Conservation (phyloP, 78 protist genomes). For the Anaeramoeba flamelloides region DNA sequence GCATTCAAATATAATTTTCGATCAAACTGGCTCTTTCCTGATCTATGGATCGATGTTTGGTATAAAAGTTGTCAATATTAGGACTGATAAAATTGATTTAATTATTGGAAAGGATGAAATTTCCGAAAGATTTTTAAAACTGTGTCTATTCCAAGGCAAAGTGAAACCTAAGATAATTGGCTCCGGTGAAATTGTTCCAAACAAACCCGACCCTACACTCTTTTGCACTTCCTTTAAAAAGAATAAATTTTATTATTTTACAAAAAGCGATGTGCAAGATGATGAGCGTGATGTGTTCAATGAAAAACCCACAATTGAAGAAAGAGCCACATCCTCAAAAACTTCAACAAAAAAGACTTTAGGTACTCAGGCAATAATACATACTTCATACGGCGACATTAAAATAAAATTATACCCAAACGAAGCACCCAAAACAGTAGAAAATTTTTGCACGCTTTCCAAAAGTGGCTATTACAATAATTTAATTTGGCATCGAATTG, state of each 20-base stretch:
- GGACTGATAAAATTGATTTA: not conserved
- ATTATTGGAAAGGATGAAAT: not conserved
- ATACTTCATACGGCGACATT: slow-evolving; percentile 72
- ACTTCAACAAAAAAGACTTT: not conserved
- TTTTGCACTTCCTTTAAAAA: slow-evolving; percentile 45
- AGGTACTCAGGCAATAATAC: slow-evolving; percentile 40
- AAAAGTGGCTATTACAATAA: slow-evolving; percentile 64
- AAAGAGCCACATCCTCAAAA: slow-evolving; percentile 7
- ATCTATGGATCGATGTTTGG: slow-evolving; percentile 71
- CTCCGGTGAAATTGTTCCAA: not conserved
- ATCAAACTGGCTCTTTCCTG: slow-evolving; percentile 50
- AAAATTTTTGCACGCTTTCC: slow-evolving; percentile 75
- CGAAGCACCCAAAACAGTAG: slow-evolving; percentile 77
- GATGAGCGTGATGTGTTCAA: slow-evolving; percentile 72
- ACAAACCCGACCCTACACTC: slow-evolving; percentile 57
- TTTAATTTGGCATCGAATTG: slow-evolving; percentile 69
- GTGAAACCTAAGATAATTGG: not conserved
- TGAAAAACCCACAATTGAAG: slow-evolving; percentile 73
- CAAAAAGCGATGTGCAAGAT: slow-evolving; percentile 58
- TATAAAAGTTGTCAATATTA: slow-evolving; percentile 31
- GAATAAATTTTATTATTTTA: slow-evolving; percentile 66
- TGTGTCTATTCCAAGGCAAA: not conserved
- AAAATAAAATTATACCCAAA: slow-evolving; percentile 56
- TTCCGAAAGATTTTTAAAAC: not conserved
- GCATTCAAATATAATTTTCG: slow-evolving; percentile 41